Evolutionary conservation across 2,329 filamentous ascomycete species (phyloP).

Genomic region (Karstenula rhodostoma): DNA sequence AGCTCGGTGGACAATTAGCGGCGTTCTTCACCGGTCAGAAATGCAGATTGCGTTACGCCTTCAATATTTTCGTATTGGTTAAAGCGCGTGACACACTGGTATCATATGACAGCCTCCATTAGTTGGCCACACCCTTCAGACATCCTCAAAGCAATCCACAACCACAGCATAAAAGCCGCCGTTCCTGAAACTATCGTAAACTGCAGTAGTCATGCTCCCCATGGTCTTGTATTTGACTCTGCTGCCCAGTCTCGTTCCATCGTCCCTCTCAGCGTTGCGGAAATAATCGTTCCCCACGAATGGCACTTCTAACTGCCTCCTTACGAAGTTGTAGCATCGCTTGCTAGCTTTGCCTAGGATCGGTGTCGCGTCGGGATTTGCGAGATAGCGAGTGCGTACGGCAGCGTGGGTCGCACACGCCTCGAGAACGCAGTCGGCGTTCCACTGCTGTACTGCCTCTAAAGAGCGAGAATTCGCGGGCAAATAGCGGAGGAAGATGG

Average conservation of each 20-base stretch:
- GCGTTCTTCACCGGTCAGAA: not conserved
- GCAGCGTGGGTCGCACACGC: slow-evolving; percentile 16
- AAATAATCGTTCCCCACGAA: slow-evolving; percentile 26
- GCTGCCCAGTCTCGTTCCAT: slow-evolving; percentile 19
- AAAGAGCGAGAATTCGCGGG: slow-evolving; percentile 16
- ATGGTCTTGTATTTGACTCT: slow-evolving; percentile 20
- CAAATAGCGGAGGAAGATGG: slow-evolving; percentile 18
- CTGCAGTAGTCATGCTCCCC: slow-evolving; percentile 22
- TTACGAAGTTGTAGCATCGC: slow-evolving; percentile 21
- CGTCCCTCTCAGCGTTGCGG: slow-evolving; percentile 19
- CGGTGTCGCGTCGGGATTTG: slow-evolving; percentile 20
- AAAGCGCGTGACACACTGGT: not conserved
- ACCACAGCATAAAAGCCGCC: slow-evolving; percentile 17
- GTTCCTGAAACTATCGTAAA: slow-evolving; percentile 23
- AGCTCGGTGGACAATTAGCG: not conserved
- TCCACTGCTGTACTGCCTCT: slow-evolving; percentile 22
- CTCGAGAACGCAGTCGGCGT: slow-evolving; percentile 21
- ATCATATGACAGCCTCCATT: not conserved
- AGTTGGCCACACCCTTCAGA: not conserved
- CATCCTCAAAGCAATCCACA: slow-evolving; percentile 17
- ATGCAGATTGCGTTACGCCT: not conserved
- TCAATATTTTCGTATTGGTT: not conserved
- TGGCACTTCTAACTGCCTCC: slow-evolving; percentile 22
- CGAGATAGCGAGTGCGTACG: slow-evolving; percentile 18
- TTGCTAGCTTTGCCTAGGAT: slow-evolving; percentile 23